phyloP scores from a whole-genome alignment of 2,329 filamentous ascomycete genomes.

The Colletotrichum nymphaeae region DNA sequence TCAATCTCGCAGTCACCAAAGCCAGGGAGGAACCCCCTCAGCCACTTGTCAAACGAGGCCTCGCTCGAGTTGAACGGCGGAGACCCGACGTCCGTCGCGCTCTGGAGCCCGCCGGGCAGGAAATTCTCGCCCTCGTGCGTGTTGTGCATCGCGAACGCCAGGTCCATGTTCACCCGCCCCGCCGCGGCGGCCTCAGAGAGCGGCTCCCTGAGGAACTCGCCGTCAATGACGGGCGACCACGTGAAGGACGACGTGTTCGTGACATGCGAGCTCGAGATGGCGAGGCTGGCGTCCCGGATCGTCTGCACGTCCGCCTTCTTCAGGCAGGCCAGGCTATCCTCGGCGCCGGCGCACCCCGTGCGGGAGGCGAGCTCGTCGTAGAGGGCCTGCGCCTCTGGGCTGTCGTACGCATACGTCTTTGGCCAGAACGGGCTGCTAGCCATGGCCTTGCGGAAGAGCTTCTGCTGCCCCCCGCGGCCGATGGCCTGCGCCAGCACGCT shows the following conservation, averaged over 20 bases:
- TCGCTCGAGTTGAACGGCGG: conserved; percentile 61
- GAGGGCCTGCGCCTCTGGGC: conserved; percentile 60
- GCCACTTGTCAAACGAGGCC: conserved; percentile 63
- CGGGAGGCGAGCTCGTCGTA: conserved; percentile 59
- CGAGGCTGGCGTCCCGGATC: conserved; percentile 62
- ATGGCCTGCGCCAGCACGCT: conserved; percentile 36
- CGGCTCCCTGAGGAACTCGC: conserved; percentile 58
- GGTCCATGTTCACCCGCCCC: conserved; percentile 55
- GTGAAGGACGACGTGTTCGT: conserved; percentile 68
- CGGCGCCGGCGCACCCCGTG: conserved; percentile 57
- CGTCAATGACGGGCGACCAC: conserved; percentile 72
- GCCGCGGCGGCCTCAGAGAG: conserved; percentile 56
- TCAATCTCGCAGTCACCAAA: conserved; percentile 53
- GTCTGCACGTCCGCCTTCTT: conserved; percentile 64
- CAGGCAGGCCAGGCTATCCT: conserved; percentile 63
- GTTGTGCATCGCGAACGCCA: conserved; percentile 69
- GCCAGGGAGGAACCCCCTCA: conserved; percentile 63
- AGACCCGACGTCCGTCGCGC: conserved; percentile 43
- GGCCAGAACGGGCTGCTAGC: conserved; percentile 67
- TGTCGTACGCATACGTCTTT: conserved; percentile 65
- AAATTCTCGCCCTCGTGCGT: conserved; percentile 73
- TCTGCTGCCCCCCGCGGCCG: conserved; percentile 27
- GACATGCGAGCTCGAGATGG: conserved; percentile 58
- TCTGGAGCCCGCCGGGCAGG: conserved; percentile 60
- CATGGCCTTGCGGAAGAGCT: conserved; percentile 41